These are phyloP conservation scores for Simplicillium sp. DNA, from an alignment of 2,329 filamentous ascomycete genomes.

Conservation along the genomic window DNA sequence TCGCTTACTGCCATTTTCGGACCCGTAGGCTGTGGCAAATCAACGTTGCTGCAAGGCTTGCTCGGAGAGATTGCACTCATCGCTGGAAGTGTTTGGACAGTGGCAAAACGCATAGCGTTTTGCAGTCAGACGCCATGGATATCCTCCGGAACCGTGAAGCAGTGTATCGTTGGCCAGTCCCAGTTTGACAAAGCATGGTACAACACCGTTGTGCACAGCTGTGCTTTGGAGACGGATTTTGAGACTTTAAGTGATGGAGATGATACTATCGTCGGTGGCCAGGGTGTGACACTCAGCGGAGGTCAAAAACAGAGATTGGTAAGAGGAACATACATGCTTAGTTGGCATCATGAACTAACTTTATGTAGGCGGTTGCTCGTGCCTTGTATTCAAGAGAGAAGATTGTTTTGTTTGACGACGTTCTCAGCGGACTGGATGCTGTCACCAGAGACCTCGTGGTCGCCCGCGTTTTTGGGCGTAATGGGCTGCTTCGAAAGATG, in stretches of 20 bases:
- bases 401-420: constrained; percentile 4
- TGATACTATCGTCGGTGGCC: constrained; percentile 1
- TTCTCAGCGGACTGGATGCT: constrained; percentile 3
- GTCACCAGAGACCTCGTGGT: constrained; percentile 1
- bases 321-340: neutral
- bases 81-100: neutral
- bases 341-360: neutral
- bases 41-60: constrained; percentile 2
- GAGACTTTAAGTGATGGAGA: constrained; percentile 2
- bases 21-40: constrained; percentile 5
- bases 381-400: constrained; percentile 3
- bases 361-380: constrained; percentile 1
- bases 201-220: constrained; percentile 1
- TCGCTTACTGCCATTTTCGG: constrained; percentile 2
- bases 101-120: constrained; percentile 1
- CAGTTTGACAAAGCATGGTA: constrained; percentile 1
- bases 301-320: constrained; percentile 3
- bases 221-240: constrained; percentile 5
- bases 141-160: constrained; percentile 1
- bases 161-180: constrained; percentile 3
- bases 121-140: constrained; percentile 5
- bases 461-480: constrained; percentile 4
- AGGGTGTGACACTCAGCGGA: constrained; percentile 4
- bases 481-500: constrained; percentile 4
- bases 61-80: constrained; percentile 3